These are phyloP conservation scores for Cymbopogon flexuosus DNA, from an alignment of 202 grass and related monocot species.

Conservation along the genomic window DNA sequence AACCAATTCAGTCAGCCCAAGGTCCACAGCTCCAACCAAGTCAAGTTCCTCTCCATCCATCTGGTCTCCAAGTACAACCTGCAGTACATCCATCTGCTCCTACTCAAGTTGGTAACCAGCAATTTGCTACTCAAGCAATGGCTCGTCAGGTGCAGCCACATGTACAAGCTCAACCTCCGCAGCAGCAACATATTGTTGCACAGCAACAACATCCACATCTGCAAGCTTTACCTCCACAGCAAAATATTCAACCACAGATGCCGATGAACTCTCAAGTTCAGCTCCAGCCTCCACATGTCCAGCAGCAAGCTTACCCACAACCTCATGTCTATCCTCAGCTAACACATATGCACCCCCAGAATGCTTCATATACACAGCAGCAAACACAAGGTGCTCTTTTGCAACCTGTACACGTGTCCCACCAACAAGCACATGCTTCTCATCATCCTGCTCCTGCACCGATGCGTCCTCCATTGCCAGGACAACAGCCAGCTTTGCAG, in stretches of 20 bases:
- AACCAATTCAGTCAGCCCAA: slow-evolving; percentile 41
- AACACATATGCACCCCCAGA: slow-evolving; percentile 42
- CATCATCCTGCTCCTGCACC: slow-evolving; percentile 30
- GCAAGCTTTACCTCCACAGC: slow-evolving; percentile 47
- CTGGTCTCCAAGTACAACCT: slow-evolving; percentile 36
- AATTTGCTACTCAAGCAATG: slow-evolving; percentile 44
- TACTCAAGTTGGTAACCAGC: slow-evolving; percentile 45
- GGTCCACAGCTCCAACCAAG: slow-evolving; percentile 45
- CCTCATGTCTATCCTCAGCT: slow-evolving; percentile 35
- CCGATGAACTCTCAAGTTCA: slow-evolving; percentile 21
- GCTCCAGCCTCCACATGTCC: slow-evolving; percentile 35
- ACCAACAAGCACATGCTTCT: slow-evolving; percentile 46
- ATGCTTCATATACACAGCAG: slow-evolving; percentile 60
- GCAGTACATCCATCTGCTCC: slow-evolving; percentile 28
- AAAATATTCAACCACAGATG: slow-evolving; percentile 45
- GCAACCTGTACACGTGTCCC: slow-evolving; percentile 39
- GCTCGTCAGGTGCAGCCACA: slow-evolving; percentile 32
- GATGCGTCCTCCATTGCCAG: slow-evolving; percentile 41
- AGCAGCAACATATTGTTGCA: slow-evolving; percentile 36
- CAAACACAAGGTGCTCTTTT: slow-evolving; percentile 42
- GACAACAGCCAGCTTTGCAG: slow-evolving; percentile 44
- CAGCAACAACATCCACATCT: slow-evolving; percentile 42
- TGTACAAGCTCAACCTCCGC: slow-evolving; percentile 38
- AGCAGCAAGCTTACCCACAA: slow-evolving; percentile 50
- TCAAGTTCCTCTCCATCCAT: slow-evolving; percentile 24